A percentile compares a stretch with the other conserved stretches of the same genome.
Conservation (phyloP, 2,329 filamentous ascomycete genomes). For the Ascochyta viciae-villosae region DNA sequence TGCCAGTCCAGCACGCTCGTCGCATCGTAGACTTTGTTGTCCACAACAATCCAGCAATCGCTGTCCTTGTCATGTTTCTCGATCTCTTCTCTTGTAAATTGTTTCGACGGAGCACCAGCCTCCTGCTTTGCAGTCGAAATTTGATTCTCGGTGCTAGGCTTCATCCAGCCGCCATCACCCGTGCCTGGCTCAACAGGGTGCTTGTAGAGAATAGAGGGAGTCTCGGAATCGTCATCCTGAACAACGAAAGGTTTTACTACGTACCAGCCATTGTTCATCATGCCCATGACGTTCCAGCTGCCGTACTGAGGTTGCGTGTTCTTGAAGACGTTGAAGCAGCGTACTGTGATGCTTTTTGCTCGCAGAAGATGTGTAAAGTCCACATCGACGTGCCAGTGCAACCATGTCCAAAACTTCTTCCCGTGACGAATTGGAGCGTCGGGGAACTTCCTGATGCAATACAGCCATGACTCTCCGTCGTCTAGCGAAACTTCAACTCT, state of each 20-base stretch:
- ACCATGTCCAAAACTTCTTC: slow-evolving; percentile 63
- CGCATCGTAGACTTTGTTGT: slow-evolving; percentile 70
- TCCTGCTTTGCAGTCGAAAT: slow-evolving; percentile 56
- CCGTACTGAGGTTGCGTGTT: slow-evolving; percentile 58
- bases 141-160: slow-evolving; percentile 55
- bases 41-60: slow-evolving; percentile 68
- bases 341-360: slow-evolving; percentile 54
- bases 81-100: slow-evolving; percentile 62
- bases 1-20: slow-evolving; percentile 66
- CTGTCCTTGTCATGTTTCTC: slow-evolving; percentile 47
- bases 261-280: slow-evolving; percentile 65
- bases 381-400: slow-evolving; percentile 61
- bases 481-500: slow-evolving; percentile 61
- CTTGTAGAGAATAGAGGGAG: slow-evolving; percentile 31
- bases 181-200: slow-evolving; percentile 54
- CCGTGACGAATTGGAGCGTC: slow-evolving; percentile 59
- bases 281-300: slow-evolving; percentile 60
- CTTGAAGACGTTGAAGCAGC: slow-evolving; percentile 59
- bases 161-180: slow-evolving; percentile 60
- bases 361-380: slow-evolving; percentile 53
- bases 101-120: slow-evolving; percentile 55
- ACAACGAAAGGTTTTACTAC: slow-evolving; percentile 52
- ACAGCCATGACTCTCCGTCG: slow-evolving; percentile 58
- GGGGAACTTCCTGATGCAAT: slow-evolving; percentile 58
- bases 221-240: slow-evolving; percentile 41